phyloP scores from a whole-genome alignment of 495 filamentous ascomycete genomes.

The Aspergillus hancockii region DNA sequence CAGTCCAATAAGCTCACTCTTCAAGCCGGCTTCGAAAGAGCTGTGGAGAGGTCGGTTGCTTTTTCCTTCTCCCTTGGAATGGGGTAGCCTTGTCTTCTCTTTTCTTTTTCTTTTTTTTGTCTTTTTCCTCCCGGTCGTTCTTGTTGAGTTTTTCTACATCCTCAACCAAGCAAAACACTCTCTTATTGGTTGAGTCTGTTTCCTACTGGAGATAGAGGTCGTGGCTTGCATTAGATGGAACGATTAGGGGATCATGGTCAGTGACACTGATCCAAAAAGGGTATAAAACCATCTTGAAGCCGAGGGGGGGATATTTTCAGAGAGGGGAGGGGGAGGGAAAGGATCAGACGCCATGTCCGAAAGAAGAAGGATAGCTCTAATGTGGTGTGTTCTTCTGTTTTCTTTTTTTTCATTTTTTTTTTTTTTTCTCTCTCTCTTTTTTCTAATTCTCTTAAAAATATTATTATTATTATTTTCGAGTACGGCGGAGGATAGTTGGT shows the following conservation, averaged over 20 bases:
- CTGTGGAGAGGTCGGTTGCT: slow-evolving; percentile 10
- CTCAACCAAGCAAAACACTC: not conserved
- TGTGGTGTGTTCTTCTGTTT: slow-evolving; percentile 1
- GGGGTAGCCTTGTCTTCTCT: not conserved
- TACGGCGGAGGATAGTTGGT: slow-evolving; percentile 5
- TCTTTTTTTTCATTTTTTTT: not conserved
- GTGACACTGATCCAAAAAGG: slow-evolving; percentile 25
- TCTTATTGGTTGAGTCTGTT: slow-evolving; percentile 3
- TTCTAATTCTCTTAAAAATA: too few relatives aligned
- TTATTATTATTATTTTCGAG: not conserved
- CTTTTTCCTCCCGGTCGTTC: slow-evolving; percentile 3
- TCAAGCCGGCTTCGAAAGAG: slow-evolving; percentile 13
- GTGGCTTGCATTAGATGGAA: slow-evolving; percentile 41
- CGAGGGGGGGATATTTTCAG: slow-evolving; percentile 7
- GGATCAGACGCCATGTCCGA: slow-evolving; percentile 7
- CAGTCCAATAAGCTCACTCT: slow-evolving; percentile 24
- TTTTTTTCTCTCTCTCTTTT: too few relatives aligned
- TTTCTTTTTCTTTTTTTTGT: slow-evolving; percentile 11
- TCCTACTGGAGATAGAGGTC: slow-evolving; percentile 16
- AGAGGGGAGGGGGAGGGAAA: slow-evolving; percentile 9
- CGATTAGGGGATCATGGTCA: slow-evolving; percentile 28
- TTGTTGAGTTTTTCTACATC: slow-evolving; percentile 7
- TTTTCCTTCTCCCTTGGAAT: not conserved
- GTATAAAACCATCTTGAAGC: slow-evolving; percentile 14
- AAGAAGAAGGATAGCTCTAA: slow-evolving; percentile 4